Percentiles rank a stretch among this genome's conserved stretches.
Conservation (phyloP, 768 basidiomycete genomes). For the Leccinellum albellum region DNA sequence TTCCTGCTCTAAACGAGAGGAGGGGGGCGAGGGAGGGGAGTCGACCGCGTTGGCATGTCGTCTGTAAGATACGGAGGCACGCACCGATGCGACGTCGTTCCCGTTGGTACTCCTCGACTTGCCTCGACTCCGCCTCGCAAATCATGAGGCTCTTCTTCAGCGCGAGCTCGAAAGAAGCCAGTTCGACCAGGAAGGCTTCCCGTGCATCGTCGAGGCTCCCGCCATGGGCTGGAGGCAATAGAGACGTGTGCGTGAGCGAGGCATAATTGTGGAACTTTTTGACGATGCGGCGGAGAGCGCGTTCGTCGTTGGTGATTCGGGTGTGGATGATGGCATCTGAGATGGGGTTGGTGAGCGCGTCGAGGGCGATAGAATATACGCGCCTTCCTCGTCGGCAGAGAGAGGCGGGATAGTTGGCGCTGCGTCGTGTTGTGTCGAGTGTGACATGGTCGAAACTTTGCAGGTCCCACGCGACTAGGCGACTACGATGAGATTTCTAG, state of each 20-base stretch:
- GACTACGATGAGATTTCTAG: not conserved
- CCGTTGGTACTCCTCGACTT: constrained; percentile 79
- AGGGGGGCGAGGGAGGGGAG: not conserved
- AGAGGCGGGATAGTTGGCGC: constrained; percentile 39
- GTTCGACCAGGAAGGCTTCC: constrained; percentile 75
- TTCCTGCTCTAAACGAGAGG: constrained; percentile 53
- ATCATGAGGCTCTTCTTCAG: constrained; percentile 79
- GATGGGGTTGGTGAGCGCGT: constrained; percentile 8
- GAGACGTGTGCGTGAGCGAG: constrained; percentile 49
- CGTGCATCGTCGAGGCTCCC: constrained; percentile 61
- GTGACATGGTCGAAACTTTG: not conserved
- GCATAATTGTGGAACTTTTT: constrained; percentile 80
- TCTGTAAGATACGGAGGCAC: constrained; percentile 18
- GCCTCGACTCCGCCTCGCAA: constrained; percentile 80
- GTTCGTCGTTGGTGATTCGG: constrained; percentile 80
- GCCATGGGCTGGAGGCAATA: constrained; percentile 31
- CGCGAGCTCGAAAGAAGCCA: constrained; percentile 70
- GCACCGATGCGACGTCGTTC: constrained; percentile 70
- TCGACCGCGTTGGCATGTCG: not conserved
- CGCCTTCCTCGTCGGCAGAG: constrained; percentile 62
- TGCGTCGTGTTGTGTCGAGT: constrained; percentile 10
- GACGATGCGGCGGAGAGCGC: constrained; percentile 69
- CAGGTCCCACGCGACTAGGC: not conserved
- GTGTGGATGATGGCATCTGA: constrained; percentile 77
- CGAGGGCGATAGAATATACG: constrained; percentile 17